Evolutionary conservation across 148 eudicot genomes (phyloP), one percentile per base, ranked within the genome.

Genomic region (Rhododendron mucronatum): DNA sequence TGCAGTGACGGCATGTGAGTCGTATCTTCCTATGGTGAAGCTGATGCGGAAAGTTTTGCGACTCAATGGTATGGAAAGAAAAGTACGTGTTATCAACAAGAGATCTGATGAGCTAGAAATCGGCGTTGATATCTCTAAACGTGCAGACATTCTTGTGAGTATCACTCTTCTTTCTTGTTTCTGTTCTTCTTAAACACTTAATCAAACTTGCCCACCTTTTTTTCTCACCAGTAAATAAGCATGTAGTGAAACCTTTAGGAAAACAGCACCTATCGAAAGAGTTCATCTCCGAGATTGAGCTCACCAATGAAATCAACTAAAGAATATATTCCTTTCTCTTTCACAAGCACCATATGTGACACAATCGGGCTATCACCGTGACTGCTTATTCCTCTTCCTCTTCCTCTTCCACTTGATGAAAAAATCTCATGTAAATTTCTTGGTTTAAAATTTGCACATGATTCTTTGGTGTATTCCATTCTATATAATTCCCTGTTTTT

Each of bases 1-100:
- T 20, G 89, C 50, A 84, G 94, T 96, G 74, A 91, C 96, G 26
- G 95, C 99, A 41, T 95, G 96, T 85, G 99, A 96, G 83, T 96
- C 99, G 7, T 96, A 94, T 91, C 96, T 96, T 90, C 99, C 99
- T 1, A 96, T 96, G 99, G 91, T 95, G 21, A 96, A 96, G 85
- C 84, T 96, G 90, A 92, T 92, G 99, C 86, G 90, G 82, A 95
- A 92, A 90, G 94, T 96, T 77, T 73, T 94, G 84, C 95, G 91
- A 45, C 86, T 84, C 83, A 96, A 96, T 91, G 90, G 89, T 83
- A 88, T 96, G 95, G 92, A 91, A 76, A 90, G 86, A 78, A 95
- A 88, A 61, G 88, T 96, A 15, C 90, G 91, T 51, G 84, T 96
- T 76, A 88, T 95, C 84, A 93, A 95, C 91, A 96, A 96, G 92